These are phyloP conservation scores for Stereum hirsutum DNA, from an alignment of 1,284 basidiomycete genomes.

Conservation along the genomic window DNA sequence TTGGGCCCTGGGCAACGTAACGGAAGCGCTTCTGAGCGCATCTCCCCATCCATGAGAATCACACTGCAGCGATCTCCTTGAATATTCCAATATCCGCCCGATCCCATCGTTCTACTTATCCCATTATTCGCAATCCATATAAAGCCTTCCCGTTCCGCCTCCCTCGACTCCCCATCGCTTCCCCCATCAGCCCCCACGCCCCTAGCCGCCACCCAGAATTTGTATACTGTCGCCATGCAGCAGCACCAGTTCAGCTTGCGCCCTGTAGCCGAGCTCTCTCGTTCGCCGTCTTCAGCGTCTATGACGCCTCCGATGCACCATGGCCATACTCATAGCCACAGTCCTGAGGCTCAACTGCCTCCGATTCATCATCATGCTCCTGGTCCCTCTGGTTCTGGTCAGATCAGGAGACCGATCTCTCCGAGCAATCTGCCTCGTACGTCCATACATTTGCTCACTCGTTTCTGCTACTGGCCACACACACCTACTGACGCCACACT, in stretches of 20 bases:
- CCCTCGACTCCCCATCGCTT: background rate
- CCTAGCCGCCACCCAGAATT: constrained; percentile 3
- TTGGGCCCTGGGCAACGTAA: too few relatives aligned
- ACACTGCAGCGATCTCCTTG: too few relatives aligned
- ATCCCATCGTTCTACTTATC: too few relatives aligned
- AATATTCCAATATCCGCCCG: too few relatives aligned
- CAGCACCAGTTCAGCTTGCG: constrained; percentile 10
- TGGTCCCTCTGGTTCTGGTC: constrained; percentile 2
- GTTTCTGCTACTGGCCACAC: too few relatives aligned
- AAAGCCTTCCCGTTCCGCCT: too few relatives aligned
- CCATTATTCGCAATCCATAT: too few relatives aligned
- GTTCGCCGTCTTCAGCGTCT: constrained; percentile 9
- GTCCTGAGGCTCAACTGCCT: constrained; percentile 9
- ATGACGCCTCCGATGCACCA: constrained; percentile 2
- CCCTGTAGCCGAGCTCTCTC: constrained; percentile 10
- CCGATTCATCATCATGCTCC: constrained; percentile 9
- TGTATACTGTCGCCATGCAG: too few relatives aligned
- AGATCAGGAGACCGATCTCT: constrained; percentile 9
- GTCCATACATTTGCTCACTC: background rate
- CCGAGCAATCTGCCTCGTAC: constrained; percentile 12
- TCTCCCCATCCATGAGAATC: too few relatives aligned
- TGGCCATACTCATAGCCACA: constrained; percentile 3
- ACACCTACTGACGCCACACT: too few relatives aligned
- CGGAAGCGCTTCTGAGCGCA: too few relatives aligned
- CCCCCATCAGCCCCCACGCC: background rate